Evolutionary conservation across 345 rosid species (phyloP).

Genomic region (Salix udensis): DNA sequence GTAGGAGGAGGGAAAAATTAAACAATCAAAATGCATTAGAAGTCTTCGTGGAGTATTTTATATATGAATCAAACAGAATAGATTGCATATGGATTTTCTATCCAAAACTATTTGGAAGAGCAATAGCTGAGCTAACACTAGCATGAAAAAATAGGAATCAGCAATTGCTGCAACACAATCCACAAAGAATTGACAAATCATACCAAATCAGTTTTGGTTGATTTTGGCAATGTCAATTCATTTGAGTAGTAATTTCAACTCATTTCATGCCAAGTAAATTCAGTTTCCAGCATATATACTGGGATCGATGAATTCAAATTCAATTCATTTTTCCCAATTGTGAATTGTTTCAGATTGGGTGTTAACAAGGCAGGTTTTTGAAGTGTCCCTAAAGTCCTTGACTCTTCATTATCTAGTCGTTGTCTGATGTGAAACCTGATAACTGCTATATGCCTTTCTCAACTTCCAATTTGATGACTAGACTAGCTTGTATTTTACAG

Average conservation of each 20-base stretch:
- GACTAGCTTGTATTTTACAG: constrained; percentile 32
- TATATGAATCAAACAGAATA: background rate
- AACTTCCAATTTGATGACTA: background rate
- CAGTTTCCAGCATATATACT: background rate
- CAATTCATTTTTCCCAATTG: background rate
- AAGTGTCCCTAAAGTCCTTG: background rate
- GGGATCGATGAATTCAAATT: background rate
- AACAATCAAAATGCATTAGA: background rate
- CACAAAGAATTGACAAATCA: background rate
- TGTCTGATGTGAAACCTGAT: background rate
- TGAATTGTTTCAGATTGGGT: background rate
- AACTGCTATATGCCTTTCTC: background rate
- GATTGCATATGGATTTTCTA: background rate
- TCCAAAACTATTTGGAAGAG: background rate
- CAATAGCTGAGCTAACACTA: background rate
- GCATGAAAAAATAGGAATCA: background rate
- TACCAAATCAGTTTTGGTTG: background rate
- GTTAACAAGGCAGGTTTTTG: background rate
- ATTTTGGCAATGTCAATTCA: background rate
- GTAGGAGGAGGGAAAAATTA: background rate
- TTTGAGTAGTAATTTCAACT: background rate
- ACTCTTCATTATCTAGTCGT: background rate
- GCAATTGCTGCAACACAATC: background rate
- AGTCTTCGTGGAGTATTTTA: background rate
- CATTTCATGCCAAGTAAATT: background rate